Base-by-base conservation (phyloP, 108 stramenopile genomes). In the Parmales sp. region DNA sequence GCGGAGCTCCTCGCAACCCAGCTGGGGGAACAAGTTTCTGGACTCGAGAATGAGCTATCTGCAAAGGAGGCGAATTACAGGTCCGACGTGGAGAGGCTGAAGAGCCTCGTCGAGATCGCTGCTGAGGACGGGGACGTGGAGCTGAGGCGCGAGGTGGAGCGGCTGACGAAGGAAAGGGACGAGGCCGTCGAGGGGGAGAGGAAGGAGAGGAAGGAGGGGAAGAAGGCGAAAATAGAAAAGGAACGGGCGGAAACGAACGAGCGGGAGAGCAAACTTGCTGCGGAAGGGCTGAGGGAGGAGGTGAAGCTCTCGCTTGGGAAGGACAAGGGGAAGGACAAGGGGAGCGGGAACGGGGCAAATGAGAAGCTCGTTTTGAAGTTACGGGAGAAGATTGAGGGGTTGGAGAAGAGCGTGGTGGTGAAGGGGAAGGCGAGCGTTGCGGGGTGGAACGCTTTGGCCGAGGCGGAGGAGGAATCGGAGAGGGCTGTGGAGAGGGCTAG, bases 391-490 rank as follows among this genome's bases (percentile, higher is more conserved):
- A 34, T 60, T 31, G n/a, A 60, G 26, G 31, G 36, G 54, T 34
- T 60, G 13, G 29, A 60, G 31, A 60, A 60, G 54, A 34, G 36
- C 29, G 54, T 60, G 2, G 36, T 34, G 3, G 26, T 60, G 8
- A 60, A 60, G 54, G 54, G 29, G 16, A 60, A 60, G 54, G 54
- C 54, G 54, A 60, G 54, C 54, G 36, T 60, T 16, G 54, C 54
- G 20, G 54, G 54, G 31, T 60, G 54, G 54, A 34, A 60, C 29
- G 36, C 29, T 28, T 34, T 60, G 26, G 54, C 54, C 2, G 54
- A 60, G 54, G 54, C 36, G 29, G 54, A 60, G 16, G 54, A 60
- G 54, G 54, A 60, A 16, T 60, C 31, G 16, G 54, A 60, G 5
- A 28, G 20, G 3, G 36, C 29, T 28, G 6, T 60, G 28, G 54